A percentile compares a stretch with the other conserved stretches of the same genome.
Conservation (phyloP, 768 basidiomycete species). For the Amylocystis lapponica region DNA sequence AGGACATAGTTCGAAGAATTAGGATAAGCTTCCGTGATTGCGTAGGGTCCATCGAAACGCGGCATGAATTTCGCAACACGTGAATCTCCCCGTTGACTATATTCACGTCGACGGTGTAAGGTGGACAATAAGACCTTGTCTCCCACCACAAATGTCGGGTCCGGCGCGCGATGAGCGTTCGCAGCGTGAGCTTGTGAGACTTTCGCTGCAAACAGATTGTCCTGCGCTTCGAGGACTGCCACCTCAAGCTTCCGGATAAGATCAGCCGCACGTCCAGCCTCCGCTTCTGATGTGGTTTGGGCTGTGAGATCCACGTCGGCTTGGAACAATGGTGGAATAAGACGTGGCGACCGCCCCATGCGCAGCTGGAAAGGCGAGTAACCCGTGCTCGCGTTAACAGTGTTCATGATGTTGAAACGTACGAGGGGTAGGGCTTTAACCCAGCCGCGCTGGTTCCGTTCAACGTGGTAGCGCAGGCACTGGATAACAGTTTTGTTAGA, state of each 20-base stretch:
- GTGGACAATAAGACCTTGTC: conserved; percentile 35
- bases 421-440: conserved; percentile 11
- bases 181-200: conserved; percentile 21
- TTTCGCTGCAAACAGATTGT: conserved; percentile 27
- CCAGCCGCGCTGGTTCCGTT: conserved; percentile 16
- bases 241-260: no score
- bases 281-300: no score
- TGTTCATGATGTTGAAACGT: conserved; percentile 22
- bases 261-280: no score
- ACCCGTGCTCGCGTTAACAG: conserved; percentile 18
- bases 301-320: no score
- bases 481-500: conserved; percentile 23
- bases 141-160: conserved; percentile 21
- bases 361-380: conserved; percentile 17
- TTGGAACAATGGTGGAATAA: conserved; percentile 14
- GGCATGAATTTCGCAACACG: conserved; percentile 39
- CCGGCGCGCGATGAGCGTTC: conserved; percentile 19
- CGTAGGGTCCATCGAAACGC: conserved; percentile 23
- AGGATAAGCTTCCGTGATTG: conserved; percentile 10
- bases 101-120: conserved; percentile 19
- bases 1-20: conserved; percentile 17
- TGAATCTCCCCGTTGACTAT: conserved; percentile 18
- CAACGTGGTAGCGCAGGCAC: conserved; percentile 16
- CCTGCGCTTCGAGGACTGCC: conserved; percentile 28
- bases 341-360: conserved; percentile 9